Conservation (phyloP, 169 alveolate genomes). For the Plasmodium malariae region DNA sequence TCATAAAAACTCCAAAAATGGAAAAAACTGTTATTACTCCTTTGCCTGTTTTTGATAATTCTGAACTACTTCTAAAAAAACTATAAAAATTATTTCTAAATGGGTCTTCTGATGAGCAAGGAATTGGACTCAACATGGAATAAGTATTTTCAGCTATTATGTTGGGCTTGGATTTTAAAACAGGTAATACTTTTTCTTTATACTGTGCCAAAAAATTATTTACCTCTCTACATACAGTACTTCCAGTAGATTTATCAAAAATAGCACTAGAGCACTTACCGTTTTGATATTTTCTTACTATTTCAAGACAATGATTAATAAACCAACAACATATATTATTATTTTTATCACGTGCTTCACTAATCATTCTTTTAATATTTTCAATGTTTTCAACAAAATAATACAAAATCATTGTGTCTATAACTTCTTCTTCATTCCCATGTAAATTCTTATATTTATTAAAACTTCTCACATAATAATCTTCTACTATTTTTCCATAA, state of each 20-base stretch:
- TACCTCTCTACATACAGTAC: conserved; percentile 6
- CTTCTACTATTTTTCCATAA: background rate
- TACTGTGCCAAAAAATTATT: background rate
- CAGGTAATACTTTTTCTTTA: background rate
- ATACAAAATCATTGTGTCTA: background rate
- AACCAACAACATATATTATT: background rate
- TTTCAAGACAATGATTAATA: background rate
- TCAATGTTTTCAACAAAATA: conserved; percentile 4
- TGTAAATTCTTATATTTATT: background rate
- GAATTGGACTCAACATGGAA: background rate
- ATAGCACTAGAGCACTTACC: background rate
- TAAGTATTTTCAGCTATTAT: background rate
- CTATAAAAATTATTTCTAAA: too few relatives aligned
- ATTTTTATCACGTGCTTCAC: background rate
- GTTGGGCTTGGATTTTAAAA: background rate
- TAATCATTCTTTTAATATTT: background rate
- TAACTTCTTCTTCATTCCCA: background rate
- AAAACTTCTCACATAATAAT: background rate
- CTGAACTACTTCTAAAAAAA: too few relatives aligned
- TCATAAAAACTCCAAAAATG: too few relatives aligned
- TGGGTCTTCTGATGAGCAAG: background rate
- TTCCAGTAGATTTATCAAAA: background rate
- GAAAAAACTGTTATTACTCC: too few relatives aligned
- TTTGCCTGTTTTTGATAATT: too few relatives aligned
- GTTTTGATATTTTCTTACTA: background rate